Evolutionary conservation across 2,329 filamentous ascomycete genomes (phyloP).

Genomic region (Tolypocladium capitatum): DNA sequence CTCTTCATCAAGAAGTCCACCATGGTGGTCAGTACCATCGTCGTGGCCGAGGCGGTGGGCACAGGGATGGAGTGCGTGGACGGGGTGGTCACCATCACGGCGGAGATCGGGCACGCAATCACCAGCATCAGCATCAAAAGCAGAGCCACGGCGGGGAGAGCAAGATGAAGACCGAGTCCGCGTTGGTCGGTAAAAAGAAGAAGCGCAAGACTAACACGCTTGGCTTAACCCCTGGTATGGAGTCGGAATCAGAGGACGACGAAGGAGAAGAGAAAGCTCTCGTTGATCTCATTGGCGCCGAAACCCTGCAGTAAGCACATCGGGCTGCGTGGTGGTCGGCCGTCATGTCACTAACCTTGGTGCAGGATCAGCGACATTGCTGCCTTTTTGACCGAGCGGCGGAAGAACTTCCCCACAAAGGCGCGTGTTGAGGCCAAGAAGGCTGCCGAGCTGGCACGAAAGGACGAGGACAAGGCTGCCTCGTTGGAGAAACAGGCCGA

Average conservation of each 20-base stretch:
- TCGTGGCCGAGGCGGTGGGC: constrained; percentile 19
- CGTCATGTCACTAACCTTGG: neutral
- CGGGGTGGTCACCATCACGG: constrained; percentile 22
- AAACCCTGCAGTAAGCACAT: constrained; percentile 40
- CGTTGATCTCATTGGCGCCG: constrained; percentile 39
- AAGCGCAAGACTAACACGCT: constrained; percentile 60
- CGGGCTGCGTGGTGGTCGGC: no score
- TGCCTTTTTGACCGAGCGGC: constrained; percentile 70
- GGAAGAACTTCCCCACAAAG: constrained; percentile 67
- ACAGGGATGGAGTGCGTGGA: constrained; percentile 28
- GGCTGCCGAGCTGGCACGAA: constrained; percentile 29
- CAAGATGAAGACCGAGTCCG: constrained; percentile 22
- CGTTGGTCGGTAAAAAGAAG: constrained; percentile 49
- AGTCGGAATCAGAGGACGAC: constrained; percentile 51
- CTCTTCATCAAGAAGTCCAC: constrained; percentile 12
- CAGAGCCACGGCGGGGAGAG: constrained; percentile 8
- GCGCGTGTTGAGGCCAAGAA: constrained; percentile 53
- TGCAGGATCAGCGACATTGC: constrained; percentile 54
- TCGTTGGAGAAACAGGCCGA: constrained; percentile 46
- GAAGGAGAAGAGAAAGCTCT: constrained; percentile 59
- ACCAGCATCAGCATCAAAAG: constrained; percentile 15
- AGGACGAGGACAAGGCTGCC: constrained; percentile 47
- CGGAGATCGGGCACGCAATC: constrained; percentile 29
- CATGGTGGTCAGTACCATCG: constrained; percentile 22
- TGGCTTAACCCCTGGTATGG: constrained; percentile 54